phyloP scores from a whole-genome alignment of 2,329 filamentous ascomycete species.

The Colletotrichum orchidophilum region DNA sequence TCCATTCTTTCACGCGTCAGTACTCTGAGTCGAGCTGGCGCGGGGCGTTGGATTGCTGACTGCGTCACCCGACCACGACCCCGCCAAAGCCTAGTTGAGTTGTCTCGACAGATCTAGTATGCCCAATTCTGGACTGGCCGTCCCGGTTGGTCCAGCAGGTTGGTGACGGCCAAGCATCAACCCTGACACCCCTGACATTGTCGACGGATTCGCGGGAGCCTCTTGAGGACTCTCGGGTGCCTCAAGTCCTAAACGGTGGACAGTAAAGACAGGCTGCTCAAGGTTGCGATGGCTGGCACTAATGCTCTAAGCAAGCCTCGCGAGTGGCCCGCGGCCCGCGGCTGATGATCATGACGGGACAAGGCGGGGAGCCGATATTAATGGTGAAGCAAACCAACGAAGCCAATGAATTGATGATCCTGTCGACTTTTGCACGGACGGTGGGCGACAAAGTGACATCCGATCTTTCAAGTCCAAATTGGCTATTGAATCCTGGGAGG shows the following conservation, averaged over 20 bases:
- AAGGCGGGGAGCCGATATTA: conserved; percentile 18
- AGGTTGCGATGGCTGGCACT: conserved; percentile 13
- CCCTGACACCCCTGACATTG: conserved; percentile 11
- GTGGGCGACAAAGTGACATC: conserved; percentile 27
- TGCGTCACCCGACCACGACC: conserved; percentile 24
- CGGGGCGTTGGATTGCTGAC: conserved; percentile 23
- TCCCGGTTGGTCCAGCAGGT: conserved; percentile 15
- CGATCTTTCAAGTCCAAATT: conserved; percentile 27
- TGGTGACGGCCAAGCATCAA: conserved; percentile 24
- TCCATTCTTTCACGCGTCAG: conserved; percentile 14
- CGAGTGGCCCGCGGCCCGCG: conserved; percentile 27
- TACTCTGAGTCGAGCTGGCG: neutral
- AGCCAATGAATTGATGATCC: neutral
- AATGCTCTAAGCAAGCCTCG: conserved; percentile 28
- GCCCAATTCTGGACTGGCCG: conserved; percentile 9
- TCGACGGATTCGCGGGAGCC: conserved; percentile 9
- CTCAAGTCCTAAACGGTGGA: conserved; percentile 3
- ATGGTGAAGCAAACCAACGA: conserved; percentile 31
- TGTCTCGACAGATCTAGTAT: neutral
- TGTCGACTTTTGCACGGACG: conserved; percentile 19
- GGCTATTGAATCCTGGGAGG: neutral
- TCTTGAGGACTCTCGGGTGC: neutral
- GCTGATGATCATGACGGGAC: conserved; percentile 31
- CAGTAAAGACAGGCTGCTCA: neutral
- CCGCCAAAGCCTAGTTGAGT: conserved; percentile 28